Evolutionary conservation across 768 basidiomycete species (phyloP).

Genomic region (Mycena vulgaris): DNA sequence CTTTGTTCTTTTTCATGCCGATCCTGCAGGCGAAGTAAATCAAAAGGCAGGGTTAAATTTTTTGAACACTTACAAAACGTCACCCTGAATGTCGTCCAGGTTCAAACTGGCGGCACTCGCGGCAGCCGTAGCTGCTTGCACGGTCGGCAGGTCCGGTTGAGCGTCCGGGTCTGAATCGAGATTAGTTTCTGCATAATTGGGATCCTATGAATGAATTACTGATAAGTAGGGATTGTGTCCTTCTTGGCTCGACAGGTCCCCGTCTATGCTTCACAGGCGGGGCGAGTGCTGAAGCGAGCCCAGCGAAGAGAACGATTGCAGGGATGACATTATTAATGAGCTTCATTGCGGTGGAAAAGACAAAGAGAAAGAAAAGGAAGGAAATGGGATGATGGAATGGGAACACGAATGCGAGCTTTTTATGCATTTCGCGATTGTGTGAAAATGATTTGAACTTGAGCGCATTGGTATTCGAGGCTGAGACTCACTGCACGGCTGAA

Average conservation of each 20-base stretch:
- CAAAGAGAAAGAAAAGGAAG: not conserved
- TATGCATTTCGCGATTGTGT: not conserved
- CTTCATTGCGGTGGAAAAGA: constrained; percentile 7
- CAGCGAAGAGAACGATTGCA: constrained; percentile 11
- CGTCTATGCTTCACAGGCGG: constrained; percentile 6
- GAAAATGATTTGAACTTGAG: not conserved
- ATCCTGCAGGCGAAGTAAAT: constrained; percentile 50
- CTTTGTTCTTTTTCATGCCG: constrained; percentile 70
- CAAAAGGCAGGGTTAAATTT: not conserved
- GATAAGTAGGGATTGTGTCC: constrained; percentile 16
- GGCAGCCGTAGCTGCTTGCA: constrained; percentile 10
- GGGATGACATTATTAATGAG: constrained; percentile 6
- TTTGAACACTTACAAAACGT: constrained; percentile 57
- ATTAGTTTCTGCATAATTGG: not conserved
- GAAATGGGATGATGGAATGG: not conserved
- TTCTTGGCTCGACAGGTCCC: constrained; percentile 3
- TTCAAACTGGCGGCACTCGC: constrained; percentile 36
- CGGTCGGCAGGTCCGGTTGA: constrained; percentile 18
- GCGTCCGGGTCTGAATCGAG: constrained; percentile 12
- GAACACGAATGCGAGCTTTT: not conserved
- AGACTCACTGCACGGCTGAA: not conserved
- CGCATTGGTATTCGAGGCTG: not conserved
- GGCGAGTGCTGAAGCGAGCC: constrained; percentile 8
- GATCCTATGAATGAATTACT: constrained; percentile 1
- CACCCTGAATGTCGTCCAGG: constrained; percentile 63